Evolutionary conservation across 345 rosid genomes (phyloP).

Genomic region (Eucalyptus sp.): DNA sequence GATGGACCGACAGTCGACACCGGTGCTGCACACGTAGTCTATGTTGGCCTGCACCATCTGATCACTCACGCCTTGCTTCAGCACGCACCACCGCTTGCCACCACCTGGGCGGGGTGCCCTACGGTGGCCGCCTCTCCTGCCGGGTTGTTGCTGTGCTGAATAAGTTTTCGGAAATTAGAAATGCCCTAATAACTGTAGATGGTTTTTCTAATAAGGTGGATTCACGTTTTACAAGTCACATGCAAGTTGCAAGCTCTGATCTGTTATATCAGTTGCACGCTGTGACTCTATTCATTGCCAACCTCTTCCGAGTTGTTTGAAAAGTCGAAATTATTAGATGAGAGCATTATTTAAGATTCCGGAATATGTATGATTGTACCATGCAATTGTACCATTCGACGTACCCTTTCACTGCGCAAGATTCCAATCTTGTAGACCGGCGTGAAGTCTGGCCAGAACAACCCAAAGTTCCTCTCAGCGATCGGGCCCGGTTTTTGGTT

Average conservation of each 20-base stretch:
- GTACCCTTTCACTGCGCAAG: slow-evolving; percentile 23
- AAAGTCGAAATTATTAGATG: neutral
- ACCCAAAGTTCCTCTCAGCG: slow-evolving; percentile 70
- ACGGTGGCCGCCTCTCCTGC: neutral
- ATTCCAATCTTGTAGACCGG: slow-evolving; percentile 60
- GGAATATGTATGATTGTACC: neutral
- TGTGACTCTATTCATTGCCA: neutral
- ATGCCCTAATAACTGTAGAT: neutral
- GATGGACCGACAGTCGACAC: slow-evolving; percentile 57
- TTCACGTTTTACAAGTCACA: neutral
- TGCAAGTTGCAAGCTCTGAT: neutral
- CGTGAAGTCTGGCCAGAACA: slow-evolving; percentile 56
- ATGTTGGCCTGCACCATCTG: slow-evolving; percentile 39
- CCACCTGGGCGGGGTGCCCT: neutral
- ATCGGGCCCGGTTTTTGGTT: slow-evolving; percentile 54
- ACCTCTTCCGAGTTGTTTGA: neutral
- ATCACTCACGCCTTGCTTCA: slow-evolving; percentile 23
- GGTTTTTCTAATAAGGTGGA: neutral
- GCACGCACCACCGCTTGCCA: slow-evolving; percentile 51
- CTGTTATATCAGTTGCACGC: neutral
- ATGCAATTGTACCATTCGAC: neutral
- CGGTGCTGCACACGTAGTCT: slow-evolving; percentile 55
- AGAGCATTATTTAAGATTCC: neutral
- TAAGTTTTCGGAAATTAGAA: neutral
- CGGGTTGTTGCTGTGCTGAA: neutral